These are phyloP conservation scores for Jamesozyma rosinii DNA, from an alignment of 805 yeast genomes.

Conservation along the genomic window DNA sequence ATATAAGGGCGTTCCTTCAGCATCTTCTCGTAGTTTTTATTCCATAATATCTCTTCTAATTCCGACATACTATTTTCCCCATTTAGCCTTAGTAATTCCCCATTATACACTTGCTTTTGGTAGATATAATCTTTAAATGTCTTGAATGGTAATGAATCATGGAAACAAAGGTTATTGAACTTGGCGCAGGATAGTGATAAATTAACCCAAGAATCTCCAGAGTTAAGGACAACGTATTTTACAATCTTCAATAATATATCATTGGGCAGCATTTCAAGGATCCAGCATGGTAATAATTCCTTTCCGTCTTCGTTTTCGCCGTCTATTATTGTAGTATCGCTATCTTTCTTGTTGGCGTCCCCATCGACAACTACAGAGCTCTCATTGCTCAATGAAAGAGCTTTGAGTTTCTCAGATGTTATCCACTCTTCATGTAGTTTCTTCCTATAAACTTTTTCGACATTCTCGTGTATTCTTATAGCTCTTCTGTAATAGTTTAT, in stretches of 20 bases:
- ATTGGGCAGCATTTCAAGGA: conserved; percentile 41
- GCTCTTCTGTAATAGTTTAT: conserved; percentile 65
- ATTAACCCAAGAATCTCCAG: conserved; percentile 58
- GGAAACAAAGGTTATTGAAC: conserved; percentile 50
- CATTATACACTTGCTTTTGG: conserved; percentile 45
- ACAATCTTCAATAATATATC: conserved; percentile 50
- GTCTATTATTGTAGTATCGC: conserved; percentile 6
- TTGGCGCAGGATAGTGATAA: conserved; percentile 51
- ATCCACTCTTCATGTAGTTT: conserved; percentile 39
- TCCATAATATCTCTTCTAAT: conserved; percentile 35
- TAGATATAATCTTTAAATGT: conserved; percentile 43
- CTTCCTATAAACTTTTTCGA: conserved; percentile 61
- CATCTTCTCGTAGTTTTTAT: conserved; percentile 32
- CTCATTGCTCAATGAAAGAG: not conserved
- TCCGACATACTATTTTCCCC: conserved; percentile 30
- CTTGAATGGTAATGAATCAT: conserved; percentile 42
- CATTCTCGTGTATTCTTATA: conserved; percentile 42
- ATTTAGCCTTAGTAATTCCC: conserved; percentile 33
- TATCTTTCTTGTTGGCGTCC: conserved; percentile 2
- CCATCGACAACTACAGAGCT: conserved; percentile 6
- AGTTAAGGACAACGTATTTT: conserved; percentile 36
- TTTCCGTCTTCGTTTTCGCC: conserved; percentile 16
- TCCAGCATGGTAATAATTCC: conserved; percentile 32
- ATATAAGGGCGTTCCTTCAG: conserved; percentile 57
- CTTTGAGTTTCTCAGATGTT: conserved; percentile 16